These are phyloP conservation scores for Takashimella tepidaria DNA, from an alignment of 1,284 basidiomycete species.

Conservation along the genomic window DNA sequence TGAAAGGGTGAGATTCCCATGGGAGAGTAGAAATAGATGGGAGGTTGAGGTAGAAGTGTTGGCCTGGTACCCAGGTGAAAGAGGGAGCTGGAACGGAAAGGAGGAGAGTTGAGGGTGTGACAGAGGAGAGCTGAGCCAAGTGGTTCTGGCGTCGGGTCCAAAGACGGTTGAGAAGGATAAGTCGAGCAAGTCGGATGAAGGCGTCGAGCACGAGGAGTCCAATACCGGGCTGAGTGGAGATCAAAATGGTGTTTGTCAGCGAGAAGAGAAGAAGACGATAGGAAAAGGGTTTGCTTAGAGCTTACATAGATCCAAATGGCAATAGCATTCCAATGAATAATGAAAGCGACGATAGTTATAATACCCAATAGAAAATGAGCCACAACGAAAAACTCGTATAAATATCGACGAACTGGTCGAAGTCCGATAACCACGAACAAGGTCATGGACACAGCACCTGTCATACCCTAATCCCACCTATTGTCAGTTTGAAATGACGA, in stretches of 20 bases:
- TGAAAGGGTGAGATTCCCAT: slow-evolving; percentile 45
- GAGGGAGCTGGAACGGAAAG: slow-evolving; percentile 11
- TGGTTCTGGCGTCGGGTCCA: not conserved
- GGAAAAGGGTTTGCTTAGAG: slow-evolving; percentile 3
- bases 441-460: slow-evolving; percentile 47
- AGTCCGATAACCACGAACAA: slow-evolving; percentile 48
- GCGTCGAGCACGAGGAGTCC: not conserved
- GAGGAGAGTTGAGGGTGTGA: slow-evolving; percentile 2
- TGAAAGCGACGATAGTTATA: slow-evolving; percentile 25
- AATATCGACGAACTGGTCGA: slow-evolving; percentile 45
- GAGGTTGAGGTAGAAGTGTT: slow-evolving; percentile 40
- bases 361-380: slow-evolving; percentile 48
- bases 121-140: not conserved
- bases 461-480: slow-evolving; percentile 41
- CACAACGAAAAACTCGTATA: slow-evolving; percentile 53
- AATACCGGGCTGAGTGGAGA: not conserved
- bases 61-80: slow-evolving; percentile 32
- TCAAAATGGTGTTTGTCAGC: too few relatives aligned
- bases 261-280: too few relatives aligned
- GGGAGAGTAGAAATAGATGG: slow-evolving; percentile 35
- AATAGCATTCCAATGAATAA: slow-evolving; percentile 29
- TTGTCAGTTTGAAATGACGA: not conserved
- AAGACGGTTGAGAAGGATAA: not conserved
- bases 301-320: slow-evolving; percentile 29
- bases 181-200: not conserved